Percentiles rank a stretch among this genome's conserved stretches.
phyloP scores from a whole-genome alignment of 345 rosid genomes.

The Pistacia integerrima region DNA sequence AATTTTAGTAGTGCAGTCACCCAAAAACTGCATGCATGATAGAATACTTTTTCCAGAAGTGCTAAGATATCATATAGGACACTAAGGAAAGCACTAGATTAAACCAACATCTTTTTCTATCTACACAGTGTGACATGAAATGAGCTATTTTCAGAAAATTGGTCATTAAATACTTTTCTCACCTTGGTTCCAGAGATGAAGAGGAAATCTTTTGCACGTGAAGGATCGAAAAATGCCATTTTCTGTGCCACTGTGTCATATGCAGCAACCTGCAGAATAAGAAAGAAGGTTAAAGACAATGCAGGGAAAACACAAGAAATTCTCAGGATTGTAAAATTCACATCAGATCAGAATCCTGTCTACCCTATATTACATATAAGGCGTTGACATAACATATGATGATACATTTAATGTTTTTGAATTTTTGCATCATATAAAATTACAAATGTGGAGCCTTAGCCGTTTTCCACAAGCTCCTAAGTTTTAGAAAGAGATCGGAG shows the following conservation, averaged over 20 bases:
- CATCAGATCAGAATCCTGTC: neutral
- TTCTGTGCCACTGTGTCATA: constrained; percentile 76
- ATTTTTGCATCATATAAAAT: neutral
- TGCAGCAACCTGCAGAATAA: constrained; percentile 78
- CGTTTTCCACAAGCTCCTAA: neutral
- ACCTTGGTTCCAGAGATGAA: constrained; percentile 99
- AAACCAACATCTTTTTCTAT: neutral
- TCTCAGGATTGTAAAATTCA: neutral
- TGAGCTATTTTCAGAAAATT: neutral
- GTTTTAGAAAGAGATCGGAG: neutral
- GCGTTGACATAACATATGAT: neutral
- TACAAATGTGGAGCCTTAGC: neutral
- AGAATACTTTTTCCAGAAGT: neutral
- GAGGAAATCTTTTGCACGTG: constrained; percentile 86
- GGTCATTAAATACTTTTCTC: constrained; percentile 7
- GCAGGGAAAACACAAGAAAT: neutral
- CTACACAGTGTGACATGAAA: neutral
- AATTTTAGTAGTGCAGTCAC: neutral
- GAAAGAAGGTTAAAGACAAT: neutral
- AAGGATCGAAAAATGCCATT: constrained; percentile 95
- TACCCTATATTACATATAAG: neutral
- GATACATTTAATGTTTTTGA: neutral
- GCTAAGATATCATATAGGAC: neutral
- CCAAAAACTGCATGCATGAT: neutral
- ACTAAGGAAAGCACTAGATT: neutral